Percentiles rank a stretch among this genome's conserved stretches.
Conservation (phyloP, 2,329 filamentous ascomycete species). For the Nigrospora sphaerica region DNA sequence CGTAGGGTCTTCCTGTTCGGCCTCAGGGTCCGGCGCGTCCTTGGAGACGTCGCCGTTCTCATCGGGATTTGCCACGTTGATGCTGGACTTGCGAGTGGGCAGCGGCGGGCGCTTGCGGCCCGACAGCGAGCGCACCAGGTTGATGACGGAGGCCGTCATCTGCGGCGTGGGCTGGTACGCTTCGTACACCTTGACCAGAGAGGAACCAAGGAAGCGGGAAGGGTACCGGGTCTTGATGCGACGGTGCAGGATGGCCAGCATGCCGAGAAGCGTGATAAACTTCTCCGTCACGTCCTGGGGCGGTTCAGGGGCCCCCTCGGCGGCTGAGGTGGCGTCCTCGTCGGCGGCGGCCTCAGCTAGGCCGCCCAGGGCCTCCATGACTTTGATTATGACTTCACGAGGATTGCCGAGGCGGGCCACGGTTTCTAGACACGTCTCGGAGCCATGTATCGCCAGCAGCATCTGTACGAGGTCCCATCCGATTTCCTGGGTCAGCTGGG, state of each 20-base stretch:
- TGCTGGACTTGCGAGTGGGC: slow-evolving; percentile 51
- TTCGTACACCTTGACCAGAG: slow-evolving; percentile 63
- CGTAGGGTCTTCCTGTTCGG: slow-evolving; percentile 42
- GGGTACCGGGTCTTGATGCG: slow-evolving; percentile 72
- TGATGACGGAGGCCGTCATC: slow-evolving; percentile 62
- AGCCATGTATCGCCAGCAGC: slow-evolving; percentile 59
- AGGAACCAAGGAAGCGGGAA: slow-evolving; percentile 70
- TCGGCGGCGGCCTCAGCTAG: slow-evolving; percentile 40
- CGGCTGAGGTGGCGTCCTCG: slow-evolving; percentile 29
- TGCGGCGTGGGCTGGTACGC: slow-evolving; percentile 60
- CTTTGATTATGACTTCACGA: slow-evolving; percentile 73
- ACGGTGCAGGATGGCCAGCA: slow-evolving; percentile 66
- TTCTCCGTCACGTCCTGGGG: slow-evolving; percentile 29
- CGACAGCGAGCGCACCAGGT: slow-evolving; percentile 63
- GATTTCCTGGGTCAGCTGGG: slow-evolving; percentile 64
- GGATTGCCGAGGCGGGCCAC: slow-evolving; percentile 74
- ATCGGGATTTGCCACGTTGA: slow-evolving; percentile 46
- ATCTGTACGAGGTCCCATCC: slow-evolving; percentile 80
- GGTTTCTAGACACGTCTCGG: slow-evolving; percentile 64
- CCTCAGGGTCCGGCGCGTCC: slow-evolving; percentile 57
- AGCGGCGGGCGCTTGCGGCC: slow-evolving; percentile 58
- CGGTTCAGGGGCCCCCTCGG: slow-evolving; percentile 12
- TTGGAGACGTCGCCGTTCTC: slow-evolving; percentile 45
- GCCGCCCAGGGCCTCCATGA: slow-evolving; percentile 63
- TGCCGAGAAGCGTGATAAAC: slow-evolving; percentile 63